A percentile compares a stretch with the other conserved stretches of the same genome.
Conservation (phyloP, 1,139 yeast genomes). For the Yamadazyma spencermartinsiae region DNA sequence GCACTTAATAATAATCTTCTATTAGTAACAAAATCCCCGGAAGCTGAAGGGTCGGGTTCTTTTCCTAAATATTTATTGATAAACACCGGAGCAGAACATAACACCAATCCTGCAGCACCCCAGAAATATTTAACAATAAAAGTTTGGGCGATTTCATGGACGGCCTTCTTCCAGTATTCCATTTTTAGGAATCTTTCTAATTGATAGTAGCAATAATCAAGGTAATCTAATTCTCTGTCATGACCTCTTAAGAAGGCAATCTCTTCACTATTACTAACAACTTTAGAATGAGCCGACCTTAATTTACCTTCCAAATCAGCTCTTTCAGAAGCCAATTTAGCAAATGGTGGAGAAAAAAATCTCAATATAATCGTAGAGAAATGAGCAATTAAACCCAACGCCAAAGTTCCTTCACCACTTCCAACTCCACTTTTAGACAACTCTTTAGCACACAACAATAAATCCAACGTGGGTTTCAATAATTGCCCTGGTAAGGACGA, state of each 20-base stretch:
- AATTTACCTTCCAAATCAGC: conserved; percentile 86
- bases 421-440: conserved; percentile 74
- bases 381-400: conserved; percentile 80
- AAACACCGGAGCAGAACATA: conserved; percentile 89
- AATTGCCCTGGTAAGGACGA: conserved; percentile 84
- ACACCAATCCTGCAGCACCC: conserved; percentile 91
- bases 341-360: conserved; percentile 87
- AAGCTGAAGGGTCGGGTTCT: conserved; percentile 51
- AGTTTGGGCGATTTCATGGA: conserved; percentile 75
- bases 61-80: conserved; percentile 57
- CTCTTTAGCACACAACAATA: conserved; percentile 80
- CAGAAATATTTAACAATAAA: conserved; percentile 89
- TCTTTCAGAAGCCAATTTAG: conserved; percentile 73
- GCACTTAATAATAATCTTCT: conserved; percentile 82
- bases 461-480: conserved; percentile 80
- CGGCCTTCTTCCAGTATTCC: conserved; percentile 73
- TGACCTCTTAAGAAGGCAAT: conserved; percentile 86
- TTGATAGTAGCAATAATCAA: conserved; percentile 81
- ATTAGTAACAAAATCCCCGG: conserved; percentile 86
- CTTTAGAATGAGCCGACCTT: conserved; percentile 77
- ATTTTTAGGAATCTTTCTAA: conserved; percentile 76
- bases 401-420: conserved; percentile 81
- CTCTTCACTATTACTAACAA: conserved; percentile 80
- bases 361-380: conserved; percentile 73
- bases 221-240: conserved; percentile 69